phyloP scores from a whole-genome alignment of 1,284 basidiomycete species.

The Ganoderma lucidum region DNA sequence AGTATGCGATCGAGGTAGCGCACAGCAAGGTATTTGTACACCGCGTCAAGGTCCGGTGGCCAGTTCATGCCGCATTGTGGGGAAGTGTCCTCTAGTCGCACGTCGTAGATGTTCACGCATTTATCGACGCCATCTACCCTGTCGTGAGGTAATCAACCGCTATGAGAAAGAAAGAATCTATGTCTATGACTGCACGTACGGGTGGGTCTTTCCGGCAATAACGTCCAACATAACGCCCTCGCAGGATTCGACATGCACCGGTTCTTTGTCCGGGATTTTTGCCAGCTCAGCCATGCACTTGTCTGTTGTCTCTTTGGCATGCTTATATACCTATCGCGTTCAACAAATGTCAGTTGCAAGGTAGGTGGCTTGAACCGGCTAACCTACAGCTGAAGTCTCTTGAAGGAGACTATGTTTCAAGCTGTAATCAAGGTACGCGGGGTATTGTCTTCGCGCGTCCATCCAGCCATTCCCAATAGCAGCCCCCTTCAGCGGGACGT shows the following conservation, averaged over 20 bases:
- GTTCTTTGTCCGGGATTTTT: slow-evolving; percentile 55
- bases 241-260: slow-evolving; percentile 74
- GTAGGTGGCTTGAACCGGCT: neutral
- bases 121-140: slow-evolving; percentile 77
- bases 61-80: slow-evolving; percentile 99
- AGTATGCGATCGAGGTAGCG: slow-evolving; percentile 39
- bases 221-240: slow-evolving; percentile 72
- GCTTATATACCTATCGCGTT: slow-evolving; percentile 61
- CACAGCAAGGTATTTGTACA: slow-evolving; percentile 86
- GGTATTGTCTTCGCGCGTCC: slow-evolving; percentile 89
- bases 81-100: slow-evolving; percentile 83
- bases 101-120: slow-evolving; percentile 97
- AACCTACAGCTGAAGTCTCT: slow-evolving; percentile 70
- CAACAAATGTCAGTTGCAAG: neutral
- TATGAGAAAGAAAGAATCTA: neutral
- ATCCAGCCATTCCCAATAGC: slow-evolving; percentile 99
- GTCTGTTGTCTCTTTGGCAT: slow-evolving; percentile 69
- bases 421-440: slow-evolving; percentile 90
- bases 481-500: slow-evolving; percentile 75
- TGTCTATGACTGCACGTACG: slow-evolving; percentile 54
- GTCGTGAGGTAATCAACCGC: slow-evolving; percentile 11
- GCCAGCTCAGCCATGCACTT: slow-evolving; percentile 68
- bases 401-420: slow-evolving; percentile 84
- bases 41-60: slow-evolving; percentile 88
- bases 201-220: slow-evolving; percentile 65